Base-by-base conservation (phyloP, 768 basidiomycete genomes). In the Tulasnella sp. region DNA sequence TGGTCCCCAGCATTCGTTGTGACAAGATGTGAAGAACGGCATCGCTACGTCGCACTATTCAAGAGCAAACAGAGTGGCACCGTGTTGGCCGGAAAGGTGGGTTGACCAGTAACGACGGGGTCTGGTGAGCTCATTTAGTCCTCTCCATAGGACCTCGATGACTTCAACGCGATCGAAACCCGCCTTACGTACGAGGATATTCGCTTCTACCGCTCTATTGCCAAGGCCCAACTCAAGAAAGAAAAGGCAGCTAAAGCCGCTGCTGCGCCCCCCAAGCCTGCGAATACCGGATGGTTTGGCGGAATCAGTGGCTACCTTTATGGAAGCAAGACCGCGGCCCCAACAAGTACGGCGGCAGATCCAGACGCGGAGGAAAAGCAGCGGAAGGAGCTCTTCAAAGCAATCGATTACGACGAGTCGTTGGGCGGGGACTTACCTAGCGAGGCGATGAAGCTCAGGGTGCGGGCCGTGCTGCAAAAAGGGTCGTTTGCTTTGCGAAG, bases 1-100 rank as follows among this genome's bases (percentile, higher is more conserved):
- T 98, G 97, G 96, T 92, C 92, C 1, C 99, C 97, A 96, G 86
- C 85, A 5, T 93, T 94, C 83, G 93, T 99, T 82, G 89, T 89
- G 1, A 90, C 96, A 83, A 86, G 97, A 45, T 86, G 97, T 76
- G 91, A 98, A 81, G 94, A 95, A 80, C 87, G 97, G 77, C 91
- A 91, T 79, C 84, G 84, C 71, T 99, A 99, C 81, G 91, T 97
- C 52, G 87, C 89, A 19, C 84, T 97, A 19, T 99, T 93, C 83
- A 93, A 92, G 85, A 89, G 79, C 75, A 81, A 89, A 82, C 91
- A 91, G 79, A 83, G 89, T 12, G 83, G 89, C 74, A 86, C 86
- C 73, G 82, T 87, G 45, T 81, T 71, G 37, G 52, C 31, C 3
- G 78, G 93, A 22, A 77, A 85, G 74, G 96, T 95, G 79, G 76